A percentile compares a stretch with the other conserved stretches of the same genome.
phyloP scores from a whole-genome alignment of 2,329 filamentous ascomycete genomes.

The Calonectria montana region DNA sequence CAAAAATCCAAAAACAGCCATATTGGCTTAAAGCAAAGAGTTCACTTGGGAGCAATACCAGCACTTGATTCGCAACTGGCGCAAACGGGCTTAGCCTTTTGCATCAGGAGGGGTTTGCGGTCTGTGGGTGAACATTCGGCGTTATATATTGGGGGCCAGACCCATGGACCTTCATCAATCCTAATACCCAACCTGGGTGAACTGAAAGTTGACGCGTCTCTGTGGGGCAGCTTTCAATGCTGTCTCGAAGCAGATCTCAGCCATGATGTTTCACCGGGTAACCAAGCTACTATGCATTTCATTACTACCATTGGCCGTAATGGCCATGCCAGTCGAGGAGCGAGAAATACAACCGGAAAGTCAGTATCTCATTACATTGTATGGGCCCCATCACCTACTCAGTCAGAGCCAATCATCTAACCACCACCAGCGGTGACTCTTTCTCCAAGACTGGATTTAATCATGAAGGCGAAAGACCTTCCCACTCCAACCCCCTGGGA shows the following conservation, averaged over 20 bases:
- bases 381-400: not conserved
- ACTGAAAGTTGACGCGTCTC: not conserved
- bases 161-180: not conserved
- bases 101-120: not conserved
- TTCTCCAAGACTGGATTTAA: constrained; percentile 4
- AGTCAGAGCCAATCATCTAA: not conserved
- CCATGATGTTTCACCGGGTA: not conserved
- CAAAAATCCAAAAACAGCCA: not conserved
- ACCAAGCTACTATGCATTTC: not conserved
- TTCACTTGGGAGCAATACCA: not conserved
- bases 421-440: not conserved
- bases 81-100: not conserved
- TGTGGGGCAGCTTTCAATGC: not conserved
- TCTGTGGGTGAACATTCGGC: not conserved
- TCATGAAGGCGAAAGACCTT: not conserved
- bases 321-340: not conserved
- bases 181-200: too few species aligned
- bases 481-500: not conserved
- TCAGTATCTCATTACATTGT: not conserved
- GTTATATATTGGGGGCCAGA: not conserved
- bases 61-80: not conserved
- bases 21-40: not conserved
- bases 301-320: not conserved
- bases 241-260: not conserved
- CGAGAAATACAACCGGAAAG: not conserved